Conservation (phyloP, 1,139 yeast species). For the Candida sp. region DNA sequence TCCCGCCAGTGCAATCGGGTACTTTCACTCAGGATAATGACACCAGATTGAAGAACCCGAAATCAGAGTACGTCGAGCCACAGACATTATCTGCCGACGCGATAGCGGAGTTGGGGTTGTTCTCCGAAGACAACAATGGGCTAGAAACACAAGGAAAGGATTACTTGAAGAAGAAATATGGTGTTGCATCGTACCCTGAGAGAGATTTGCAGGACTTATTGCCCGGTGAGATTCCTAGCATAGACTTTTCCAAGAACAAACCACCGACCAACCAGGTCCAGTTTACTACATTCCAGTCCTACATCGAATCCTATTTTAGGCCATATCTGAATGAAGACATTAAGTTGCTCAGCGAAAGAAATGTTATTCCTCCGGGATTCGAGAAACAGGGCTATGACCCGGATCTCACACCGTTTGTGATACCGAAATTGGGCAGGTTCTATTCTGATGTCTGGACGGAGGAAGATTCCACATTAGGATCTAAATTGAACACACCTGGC, state of each 20-base stretch:
- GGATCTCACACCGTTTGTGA: constrained; percentile 65
- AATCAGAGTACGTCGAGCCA: constrained; percentile 75
- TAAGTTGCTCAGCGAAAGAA: constrained; percentile 67
- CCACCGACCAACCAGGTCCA: constrained; percentile 91
- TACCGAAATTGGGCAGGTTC: constrained; percentile 85
- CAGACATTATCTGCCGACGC: constrained; percentile 78
- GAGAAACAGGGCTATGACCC: constrained; percentile 61
- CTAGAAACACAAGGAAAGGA: constrained; percentile 69
- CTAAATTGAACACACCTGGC: constrained; percentile 44
- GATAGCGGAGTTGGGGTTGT: constrained; percentile 64
- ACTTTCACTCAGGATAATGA: constrained; percentile 55
- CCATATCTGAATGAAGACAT: constrained; percentile 81
- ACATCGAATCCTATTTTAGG: constrained; percentile 85
- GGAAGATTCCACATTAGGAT: constrained; percentile 62
- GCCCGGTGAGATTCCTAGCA: constrained; percentile 89
- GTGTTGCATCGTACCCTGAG: constrained; percentile 89
- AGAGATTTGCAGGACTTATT: constrained; percentile 73
- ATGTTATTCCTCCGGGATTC: constrained; percentile 57
- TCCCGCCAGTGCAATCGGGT: constrained; percentile 53
- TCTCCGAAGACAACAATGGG: constrained; percentile 61
- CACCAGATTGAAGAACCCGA: constrained; percentile 71
- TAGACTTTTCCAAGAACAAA: constrained; percentile 83
- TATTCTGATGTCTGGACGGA: constrained; percentile 88
- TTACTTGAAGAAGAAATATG: constrained; percentile 75
- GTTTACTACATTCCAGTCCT: constrained; percentile 84